These are phyloP conservation scores for Durusdinium trenchii DNA, from an alignment of 73 alveolate species.

Conservation along the genomic window DNA sequence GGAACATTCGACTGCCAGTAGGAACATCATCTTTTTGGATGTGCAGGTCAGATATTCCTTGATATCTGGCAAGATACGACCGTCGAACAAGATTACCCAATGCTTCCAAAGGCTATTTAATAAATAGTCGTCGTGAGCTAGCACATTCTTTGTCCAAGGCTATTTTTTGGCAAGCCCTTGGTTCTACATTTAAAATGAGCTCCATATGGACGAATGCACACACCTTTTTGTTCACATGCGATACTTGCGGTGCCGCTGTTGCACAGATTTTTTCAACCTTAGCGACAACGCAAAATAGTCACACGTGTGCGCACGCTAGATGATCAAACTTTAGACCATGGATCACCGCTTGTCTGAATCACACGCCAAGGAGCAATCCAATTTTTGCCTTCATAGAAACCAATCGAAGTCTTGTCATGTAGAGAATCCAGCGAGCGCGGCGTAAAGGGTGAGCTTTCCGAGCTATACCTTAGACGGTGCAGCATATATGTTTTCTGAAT, in stretches of 20 bases:
- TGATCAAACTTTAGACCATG: neutral
- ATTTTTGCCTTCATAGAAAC: neutral
- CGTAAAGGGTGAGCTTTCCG: neutral
- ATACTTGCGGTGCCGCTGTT: too few relatives aligned
- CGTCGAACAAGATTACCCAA: too few relatives aligned
- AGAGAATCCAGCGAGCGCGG: neutral
- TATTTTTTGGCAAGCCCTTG: neutral
- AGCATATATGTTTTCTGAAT: neutral
- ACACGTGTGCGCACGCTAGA: too few relatives aligned
- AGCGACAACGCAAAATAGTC: neutral
- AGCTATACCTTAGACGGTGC: neutral
- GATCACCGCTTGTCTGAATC: too few relatives aligned
- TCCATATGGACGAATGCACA: neutral
- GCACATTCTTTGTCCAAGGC: neutral
- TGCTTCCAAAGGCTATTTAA: neutral
- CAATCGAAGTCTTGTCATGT: neutral
- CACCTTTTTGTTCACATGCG: too few relatives aligned
- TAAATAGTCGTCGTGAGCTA: neutral
- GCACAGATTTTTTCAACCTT: neutral
- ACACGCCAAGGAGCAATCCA: neutral
- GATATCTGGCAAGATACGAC: too few relatives aligned
- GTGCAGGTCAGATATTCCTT: too few relatives aligned
- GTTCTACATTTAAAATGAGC: neutral
- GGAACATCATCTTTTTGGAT: too few relatives aligned
- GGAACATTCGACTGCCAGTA: too few relatives aligned